Percentiles rank a stretch among this genome's conserved stretches.
phyloP scores from a whole-genome alignment of 805 yeast genomes.

The Phaffomyces thermotolerans region DNA sequence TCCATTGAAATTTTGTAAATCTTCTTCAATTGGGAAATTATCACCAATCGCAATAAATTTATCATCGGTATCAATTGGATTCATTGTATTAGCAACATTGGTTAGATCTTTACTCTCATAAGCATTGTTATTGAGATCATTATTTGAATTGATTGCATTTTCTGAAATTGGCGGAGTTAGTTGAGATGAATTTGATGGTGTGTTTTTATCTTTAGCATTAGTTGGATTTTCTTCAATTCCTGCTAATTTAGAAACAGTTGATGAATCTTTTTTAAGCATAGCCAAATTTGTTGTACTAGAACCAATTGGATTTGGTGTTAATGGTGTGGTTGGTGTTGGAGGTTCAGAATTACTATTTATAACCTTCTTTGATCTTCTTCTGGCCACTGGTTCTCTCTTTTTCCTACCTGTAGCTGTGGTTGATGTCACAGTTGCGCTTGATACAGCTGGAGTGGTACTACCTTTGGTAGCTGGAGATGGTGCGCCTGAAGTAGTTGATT shows the following conservation, averaged over 20 bases:
- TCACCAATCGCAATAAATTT: not conserved
- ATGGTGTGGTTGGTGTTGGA: conserved; percentile 36
- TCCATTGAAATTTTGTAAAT: conserved; percentile 13
- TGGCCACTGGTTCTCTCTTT: conserved; percentile 19
- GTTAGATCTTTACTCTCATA: not conserved
- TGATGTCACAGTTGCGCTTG: not conserved
- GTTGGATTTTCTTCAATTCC: conserved; percentile 9
- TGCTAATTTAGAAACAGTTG: conserved; percentile 10
- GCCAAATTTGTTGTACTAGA: conserved; percentile 2
- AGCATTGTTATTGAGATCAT: not conserved
- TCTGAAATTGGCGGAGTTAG: conserved; percentile 25
- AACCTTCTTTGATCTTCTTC: conserved; percentile 12
- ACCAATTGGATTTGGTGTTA: conserved; percentile 25
- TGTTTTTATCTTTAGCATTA: conserved; percentile 1
- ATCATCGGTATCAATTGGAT: conserved; percentile 4
- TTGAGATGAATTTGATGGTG: conserved; percentile 19
- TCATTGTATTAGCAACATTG: conserved; percentile 1
- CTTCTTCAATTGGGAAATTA: conserved; percentile 6
- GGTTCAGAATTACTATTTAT: conserved; percentile 27
- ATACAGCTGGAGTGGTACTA: conserved; percentile 1
- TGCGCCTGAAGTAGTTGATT: conserved; percentile 6
- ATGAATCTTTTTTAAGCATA: conserved; percentile 7
- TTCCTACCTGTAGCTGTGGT: conserved; percentile 7
- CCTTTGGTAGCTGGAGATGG: conserved; percentile 7
- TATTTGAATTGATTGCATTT: conserved; percentile 15